Base-by-base conservation (phyloP, 306 rosid genomes). In the Corylus avellana region DNA sequence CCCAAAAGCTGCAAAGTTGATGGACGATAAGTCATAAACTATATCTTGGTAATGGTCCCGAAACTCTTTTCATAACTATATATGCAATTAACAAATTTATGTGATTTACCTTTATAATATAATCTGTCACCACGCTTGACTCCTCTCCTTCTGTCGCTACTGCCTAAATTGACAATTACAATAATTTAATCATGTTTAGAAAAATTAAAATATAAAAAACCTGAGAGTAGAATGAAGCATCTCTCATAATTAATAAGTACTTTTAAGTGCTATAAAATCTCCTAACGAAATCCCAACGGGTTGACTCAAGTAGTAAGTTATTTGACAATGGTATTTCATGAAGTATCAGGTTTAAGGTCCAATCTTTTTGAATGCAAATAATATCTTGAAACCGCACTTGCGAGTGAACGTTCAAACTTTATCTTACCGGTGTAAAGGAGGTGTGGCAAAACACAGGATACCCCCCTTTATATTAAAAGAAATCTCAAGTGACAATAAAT, bases 61-160 rank as follows among this genome's bases (percentile, higher is more conserved):
- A 22, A 13, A 56, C 39, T 58, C 12, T 49, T 16, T 37, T 67
- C 25, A 9, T 67, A 17, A 8, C 39, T 42, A 22, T 22, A 0
- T 22, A 14, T 18, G 22, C 3, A 32, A 32, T 32, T 44, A 18
- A 67, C 50, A 39, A 67, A 17, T 37, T 39, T n/a, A 14, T 37
- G 25, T 29, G 18, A 32, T 25, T 58, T 77, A 94, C 98, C 97
- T 91, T 94, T 58, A 94, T 73, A 50, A 90, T 75, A 80, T 92
- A 91, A 79, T 94, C 97, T 18, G 93, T 86, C 55, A 88, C 82
- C 73, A 94, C 69, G 75, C 77, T 94, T 29, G 86, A 85, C 53
- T 86, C 85, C 64, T 92, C 89, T 68, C 95, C 98, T 47, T 53
- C 82, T 1, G 80, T 55, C 69, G 86, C 48, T 49, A 85, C 1